Conservation (phyloP, 768 basidiomycete genomes). For the Termitomyces sp. region DNA sequence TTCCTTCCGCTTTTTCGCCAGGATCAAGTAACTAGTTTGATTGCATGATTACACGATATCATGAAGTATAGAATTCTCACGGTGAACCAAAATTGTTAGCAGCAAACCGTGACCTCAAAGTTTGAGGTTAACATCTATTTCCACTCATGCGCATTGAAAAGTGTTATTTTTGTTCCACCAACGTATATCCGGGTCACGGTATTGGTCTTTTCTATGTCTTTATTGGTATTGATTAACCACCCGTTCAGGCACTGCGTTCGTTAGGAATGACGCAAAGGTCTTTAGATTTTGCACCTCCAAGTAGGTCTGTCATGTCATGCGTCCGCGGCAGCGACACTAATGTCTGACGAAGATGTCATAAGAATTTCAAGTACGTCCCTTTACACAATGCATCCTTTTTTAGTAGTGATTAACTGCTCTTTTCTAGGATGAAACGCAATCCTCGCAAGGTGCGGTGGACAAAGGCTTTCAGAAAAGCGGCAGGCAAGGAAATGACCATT, state of each 20-base stretch:
- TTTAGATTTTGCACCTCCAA: slow-evolving; percentile 98
- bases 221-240: background rate
- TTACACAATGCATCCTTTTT: background rate
- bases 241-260: slow-evolving; percentile 79
- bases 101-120: background rate
- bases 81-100: slow-evolving; percentile 1
- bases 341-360: slow-evolving; percentile 63
- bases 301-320: slow-evolving; percentile 37
- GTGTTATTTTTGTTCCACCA: slow-evolving; percentile 98
- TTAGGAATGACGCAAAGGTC: slow-evolving; percentile 96
- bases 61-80: slow-evolving; percentile 9
- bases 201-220: slow-evolving; percentile 11
- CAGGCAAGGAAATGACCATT: slow-evolving; percentile 99
- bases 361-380: slow-evolving; percentile 89
- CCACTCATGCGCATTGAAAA: slow-evolving; percentile 86
- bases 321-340: background rate
- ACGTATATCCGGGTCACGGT: slow-evolving; percentile 96
- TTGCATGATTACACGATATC: no score
- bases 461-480: slow-evolving; percentile 97
- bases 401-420: background rate
- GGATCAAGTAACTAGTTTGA: no score
- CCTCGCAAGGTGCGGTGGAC: slow-evolving; percentile 99
- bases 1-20: slow-evolving; percentile 37
- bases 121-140: background rate
- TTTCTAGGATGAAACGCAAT: slow-evolving; percentile 92